Evolutionary conservation across 306 rosid genomes (phyloP), one percentile per base, ranked within the genome.

Genomic region (Cicer bijugum): DNA sequence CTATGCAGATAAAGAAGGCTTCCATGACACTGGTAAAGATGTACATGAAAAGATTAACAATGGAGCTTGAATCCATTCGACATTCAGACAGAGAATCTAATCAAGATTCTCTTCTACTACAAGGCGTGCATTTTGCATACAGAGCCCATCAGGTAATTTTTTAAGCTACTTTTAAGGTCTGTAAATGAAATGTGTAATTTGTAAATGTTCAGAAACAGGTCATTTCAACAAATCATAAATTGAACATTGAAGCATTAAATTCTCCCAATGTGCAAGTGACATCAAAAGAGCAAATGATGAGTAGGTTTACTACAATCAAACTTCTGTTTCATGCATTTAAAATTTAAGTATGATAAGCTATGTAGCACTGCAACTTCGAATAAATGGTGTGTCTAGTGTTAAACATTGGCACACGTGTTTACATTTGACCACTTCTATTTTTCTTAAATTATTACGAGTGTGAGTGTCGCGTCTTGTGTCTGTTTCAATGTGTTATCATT

Each of bases 41-140:
- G 73, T 91, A 91, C 86, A 89, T 93, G 96, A 91, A 85, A 85
- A 81, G 98, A 78, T 96, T 93, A 82, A 85, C 85, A 56, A 62
- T 67, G 83, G 98, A 93, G 88, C 85, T 90, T 4, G 86, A 89
- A 75, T 86, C 91, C 61, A 43, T 78, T 76, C 90, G 79, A 15
- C 84, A 83, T 75, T 83, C 90, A n/a, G 96, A 91, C 47, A 86
- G 91, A 77, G 93, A 88, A 88, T 85, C 84, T 20, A 84, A 65
- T 86, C 98, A 87, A 86, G 98, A 90, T 81, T 89, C 98, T 69
- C 97, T 93, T 83, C 84, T 93, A 81, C 92, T 91, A 53, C 98
- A 91, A 75, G 97, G 97, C 0, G 82, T 93, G 43, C 84, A 89
- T 66, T 93, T 93, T 77, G 98, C 96, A 14, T 93, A 89, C 52